These are phyloP conservation scores for Hygrophorus pudorinus DNA, from an alignment of 768 basidiomycete genomes.

Conservation along the genomic window DNA sequence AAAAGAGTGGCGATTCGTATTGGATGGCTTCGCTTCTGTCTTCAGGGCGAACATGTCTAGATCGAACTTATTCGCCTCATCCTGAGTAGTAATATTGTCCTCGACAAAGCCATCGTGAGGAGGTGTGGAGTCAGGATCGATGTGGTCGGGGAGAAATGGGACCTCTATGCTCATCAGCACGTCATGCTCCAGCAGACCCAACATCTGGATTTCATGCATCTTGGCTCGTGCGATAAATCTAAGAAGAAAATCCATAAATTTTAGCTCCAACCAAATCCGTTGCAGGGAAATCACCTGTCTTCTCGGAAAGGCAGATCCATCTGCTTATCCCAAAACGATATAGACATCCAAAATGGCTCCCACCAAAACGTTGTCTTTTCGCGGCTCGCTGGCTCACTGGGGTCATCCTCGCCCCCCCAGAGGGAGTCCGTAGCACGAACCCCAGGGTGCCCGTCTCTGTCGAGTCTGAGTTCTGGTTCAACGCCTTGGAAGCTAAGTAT, in stretches of 20 bases:
- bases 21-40: conserved; percentile 23
- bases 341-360: conserved; percentile 82
- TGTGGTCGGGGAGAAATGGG: conserved; percentile 54
- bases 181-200: conserved; percentile 86
- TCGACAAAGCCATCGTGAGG: conserved; percentile 24
- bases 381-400: conserved; percentile 17
- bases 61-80: conserved; percentile 68
- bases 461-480: conserved; percentile 40
- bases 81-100: conserved; percentile 29
- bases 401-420: conserved; percentile 53
- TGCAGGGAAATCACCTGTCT: conserved; percentile 45
- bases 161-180: conserved; percentile 84
- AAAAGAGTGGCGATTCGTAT: conserved; percentile 26
- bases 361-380: conserved; percentile 39
- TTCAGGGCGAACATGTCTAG: conserved; percentile 53
- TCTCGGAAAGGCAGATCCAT: conserved; percentile 74
- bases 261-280: conserved; percentile 4
- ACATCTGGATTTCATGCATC: conserved; percentile 96
- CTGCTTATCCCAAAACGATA: conserved; percentile 81
- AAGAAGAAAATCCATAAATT: too few species aligned
- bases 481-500: conserved; percentile 80
- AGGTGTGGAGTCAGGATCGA: conserved; percentile 21
- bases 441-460: conserved; percentile 36
- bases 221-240: conserved; percentile 93
- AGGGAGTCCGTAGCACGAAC: conserved; percentile 53